Conservation (phyloP, 345 rosid species). For the thale cress (Arabidopsis thaliana) region TAIR10.1 NC_003070.9:21599501-21600000, state of each 20-base stretch:
- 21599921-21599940: constrained; percentile 8
- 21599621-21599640: constrained; percentile 46
- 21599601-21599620: background rate
- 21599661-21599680: constrained; percentile 63
- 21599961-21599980: background rate
- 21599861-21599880: constrained; percentile 53
- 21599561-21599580: background rate
- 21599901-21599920: constrained; percentile 29
- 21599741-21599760: constrained; percentile 49
- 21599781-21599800: constrained; percentile 75
- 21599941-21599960: constrained; percentile 12
- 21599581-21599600: background rate
- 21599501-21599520: background rate
- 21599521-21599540: constrained; percentile 2
- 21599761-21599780: constrained; percentile 56
- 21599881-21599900: background rate
- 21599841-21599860: constrained; percentile 75
- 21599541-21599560: constrained; percentile 16
- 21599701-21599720: constrained; percentile 50
- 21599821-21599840: constrained; percentile 68
- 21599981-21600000: constrained; percentile 15
- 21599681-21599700: constrained; percentile 54
- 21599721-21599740: constrained; percentile 44
- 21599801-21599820: constrained; percentile 71
- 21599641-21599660: constrained; percentile 88